A percentile compares a stretch with the other conserved stretches of the same genome.
phyloP scores from a whole-genome alignment of 169 alveolate species.

The Haemoproteus tartakovskyi region DNA sequence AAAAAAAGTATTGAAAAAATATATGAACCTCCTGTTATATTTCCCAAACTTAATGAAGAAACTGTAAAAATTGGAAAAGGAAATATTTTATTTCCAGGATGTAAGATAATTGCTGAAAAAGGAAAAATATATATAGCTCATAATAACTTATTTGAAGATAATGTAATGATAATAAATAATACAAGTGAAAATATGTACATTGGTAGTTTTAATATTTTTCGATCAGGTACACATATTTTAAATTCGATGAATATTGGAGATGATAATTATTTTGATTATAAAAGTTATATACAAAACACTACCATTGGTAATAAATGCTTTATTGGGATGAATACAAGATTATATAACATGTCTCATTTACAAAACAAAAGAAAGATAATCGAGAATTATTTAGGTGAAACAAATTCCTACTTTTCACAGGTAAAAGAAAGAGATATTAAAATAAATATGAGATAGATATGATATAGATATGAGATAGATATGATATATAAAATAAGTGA shows the following conservation, averaged over 20 bases:
- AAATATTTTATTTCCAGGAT: constrained; percentile 49
- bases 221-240: constrained; percentile 32
- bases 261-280: constrained; percentile 35
- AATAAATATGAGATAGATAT: no score
- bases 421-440: no score
- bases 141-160: constrained; percentile 41
- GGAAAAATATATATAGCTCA: constrained; percentile 29
- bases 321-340: background rate
- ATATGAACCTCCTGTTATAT: background rate
- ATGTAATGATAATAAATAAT: constrained; percentile 27
- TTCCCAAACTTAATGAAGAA: constrained; percentile 2
- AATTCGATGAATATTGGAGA: constrained; percentile 21
- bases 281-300: constrained; percentile 7
- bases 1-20: background rate
- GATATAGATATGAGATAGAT: no score
- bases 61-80: constrained; percentile 24
- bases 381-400: no score
- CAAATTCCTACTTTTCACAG: no score
- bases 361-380: no score
- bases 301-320: background rate
- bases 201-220: constrained; percentile 44
- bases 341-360: no score
- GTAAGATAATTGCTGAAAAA: background rate
- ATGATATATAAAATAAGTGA: no score
- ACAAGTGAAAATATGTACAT: constrained; percentile 30